Evolutionary conservation across 1,284 basidiomycete genomes (phyloP).

Genomic region (Leccinum pachyderme): DNA sequence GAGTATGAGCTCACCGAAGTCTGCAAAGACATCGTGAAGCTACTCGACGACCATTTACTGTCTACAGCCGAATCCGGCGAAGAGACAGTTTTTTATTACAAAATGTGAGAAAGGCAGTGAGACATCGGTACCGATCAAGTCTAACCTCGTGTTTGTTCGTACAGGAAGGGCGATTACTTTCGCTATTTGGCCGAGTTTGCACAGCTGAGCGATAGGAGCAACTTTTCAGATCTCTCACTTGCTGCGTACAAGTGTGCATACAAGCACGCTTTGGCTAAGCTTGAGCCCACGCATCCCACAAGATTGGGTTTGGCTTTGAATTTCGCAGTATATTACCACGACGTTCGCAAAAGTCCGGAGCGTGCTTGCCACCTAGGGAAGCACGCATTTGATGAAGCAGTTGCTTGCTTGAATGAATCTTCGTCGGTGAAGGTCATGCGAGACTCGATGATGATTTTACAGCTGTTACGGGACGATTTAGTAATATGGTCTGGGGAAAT

Average conservation of each 20-base stretch:
- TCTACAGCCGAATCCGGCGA: conserved; percentile 57
- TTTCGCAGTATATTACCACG: conserved; percentile 97
- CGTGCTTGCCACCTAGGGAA: conserved; percentile 89
- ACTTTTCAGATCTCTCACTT: conserved; percentile 52
- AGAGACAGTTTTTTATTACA: conserved; percentile 66
- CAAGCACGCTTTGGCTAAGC: conserved; percentile 54
- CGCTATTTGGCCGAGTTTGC: conserved; percentile 67
- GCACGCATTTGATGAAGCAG: conserved; percentile 69
- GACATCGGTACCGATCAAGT: not conserved
- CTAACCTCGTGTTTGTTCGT: conserved; percentile 10
- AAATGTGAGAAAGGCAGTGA: conserved; percentile 46
- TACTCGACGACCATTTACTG: conserved; percentile 54
- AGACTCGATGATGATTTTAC: conserved; percentile 66
- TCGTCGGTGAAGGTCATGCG: conserved; percentile 46
- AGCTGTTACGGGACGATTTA: conserved; percentile 63
- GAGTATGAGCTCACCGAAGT: conserved; percentile 54
- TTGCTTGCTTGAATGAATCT: conserved; percentile 45
- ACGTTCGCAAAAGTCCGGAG: conserved; percentile 90
- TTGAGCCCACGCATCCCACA: conserved; percentile 64
- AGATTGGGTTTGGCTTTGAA: conserved; percentile 91
- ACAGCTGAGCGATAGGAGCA: conserved; percentile 45
- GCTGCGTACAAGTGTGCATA: conserved; percentile 68
- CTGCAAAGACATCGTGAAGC: conserved; percentile 57
- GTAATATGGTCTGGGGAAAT: conserved; percentile 64
- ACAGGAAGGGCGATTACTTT: conserved; percentile 69